phyloP scores from a whole-genome alignment of 257 asterid species.

The Coffea canephora region DNA sequence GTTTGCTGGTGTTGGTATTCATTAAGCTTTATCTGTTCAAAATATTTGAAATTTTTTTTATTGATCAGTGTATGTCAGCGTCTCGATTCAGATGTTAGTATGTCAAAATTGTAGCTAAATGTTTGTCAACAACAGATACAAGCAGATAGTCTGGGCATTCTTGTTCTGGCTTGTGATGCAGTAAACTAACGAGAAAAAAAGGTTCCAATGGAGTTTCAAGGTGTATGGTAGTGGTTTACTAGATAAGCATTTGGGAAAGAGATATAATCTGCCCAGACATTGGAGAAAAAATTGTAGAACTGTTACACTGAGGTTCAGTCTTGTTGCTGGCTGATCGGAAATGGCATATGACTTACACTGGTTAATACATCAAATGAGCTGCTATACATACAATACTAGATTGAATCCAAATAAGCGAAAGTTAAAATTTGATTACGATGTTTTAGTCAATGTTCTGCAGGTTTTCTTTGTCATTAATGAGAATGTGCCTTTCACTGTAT shows the following conservation, averaged over 20 bases:
- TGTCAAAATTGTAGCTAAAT: not conserved
- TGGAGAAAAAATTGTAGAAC: no score
- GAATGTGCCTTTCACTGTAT: conserved; percentile 1
- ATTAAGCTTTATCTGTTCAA: not conserved
- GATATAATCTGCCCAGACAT: not conserved
- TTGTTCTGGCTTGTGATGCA: not conserved
- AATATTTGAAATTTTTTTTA: not conserved
- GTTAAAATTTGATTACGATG: not conserved
- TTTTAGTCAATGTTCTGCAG: not conserved
- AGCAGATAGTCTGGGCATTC: not conserved
- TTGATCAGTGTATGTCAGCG: not conserved
- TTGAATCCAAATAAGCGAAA: not conserved
- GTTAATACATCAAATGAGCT: not conserved
- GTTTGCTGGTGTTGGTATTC: not conserved
- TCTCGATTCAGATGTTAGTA: not conserved
- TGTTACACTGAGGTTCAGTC: not conserved
- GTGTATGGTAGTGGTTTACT: not conserved
- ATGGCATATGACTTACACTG: not conserved
- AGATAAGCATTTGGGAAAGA: not conserved
- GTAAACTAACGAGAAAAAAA: not conserved
- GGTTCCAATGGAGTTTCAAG: not conserved
- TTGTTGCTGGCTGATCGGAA: not conserved
- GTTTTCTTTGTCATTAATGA: not conserved
- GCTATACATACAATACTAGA: not conserved
- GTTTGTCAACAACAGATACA: not conserved